phyloP scores from a whole-genome alignment of 2,329 filamentous ascomycete genomes.

The Aplosporella prunicola region DNA sequence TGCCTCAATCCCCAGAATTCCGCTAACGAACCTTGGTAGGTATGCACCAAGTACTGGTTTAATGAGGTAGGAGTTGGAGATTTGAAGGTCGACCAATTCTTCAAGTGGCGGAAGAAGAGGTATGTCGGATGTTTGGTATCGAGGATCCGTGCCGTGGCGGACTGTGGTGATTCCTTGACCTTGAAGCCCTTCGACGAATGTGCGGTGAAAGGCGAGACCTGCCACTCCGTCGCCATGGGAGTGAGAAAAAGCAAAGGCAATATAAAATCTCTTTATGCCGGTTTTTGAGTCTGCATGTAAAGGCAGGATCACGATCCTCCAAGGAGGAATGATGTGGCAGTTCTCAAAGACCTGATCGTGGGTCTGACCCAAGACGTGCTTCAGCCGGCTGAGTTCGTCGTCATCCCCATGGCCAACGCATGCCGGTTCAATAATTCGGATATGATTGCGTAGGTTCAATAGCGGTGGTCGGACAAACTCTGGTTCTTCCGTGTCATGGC shows the following conservation, averaged over 20 bases:
- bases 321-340: constrained; percentile 28
- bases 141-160: constrained; percentile 4
- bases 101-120: constrained; percentile 31
- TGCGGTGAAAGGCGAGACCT: constrained; percentile 34
- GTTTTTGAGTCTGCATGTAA: constrained; percentile 10
- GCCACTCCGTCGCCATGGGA: constrained; percentile 36
- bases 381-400: constrained; percentile 13
- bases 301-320: constrained; percentile 34
- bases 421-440: constrained; percentile 22
- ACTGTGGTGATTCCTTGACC: no score
- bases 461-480: constrained; percentile 21
- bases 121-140: not conserved
- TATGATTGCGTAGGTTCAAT: constrained; percentile 32
- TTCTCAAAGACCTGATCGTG: constrained; percentile 27
- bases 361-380: constrained; percentile 19
- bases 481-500: constrained; percentile 29
- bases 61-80: constrained; percentile 38
- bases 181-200: constrained; percentile 27
- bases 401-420: constrained; percentile 7
- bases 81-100: constrained; percentile 27
- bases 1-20: constrained; percentile 24
- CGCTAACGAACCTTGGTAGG: constrained; percentile 27
- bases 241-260: constrained; percentile 38
- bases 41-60: constrained; percentile 29
- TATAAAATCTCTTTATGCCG: constrained; percentile 18